Evolutionary conservation across 352 stramenopile genomes (phyloP), one percentile per base, ranked within the genome.

Genomic region (Phytophthora boehmeriae): DNA sequence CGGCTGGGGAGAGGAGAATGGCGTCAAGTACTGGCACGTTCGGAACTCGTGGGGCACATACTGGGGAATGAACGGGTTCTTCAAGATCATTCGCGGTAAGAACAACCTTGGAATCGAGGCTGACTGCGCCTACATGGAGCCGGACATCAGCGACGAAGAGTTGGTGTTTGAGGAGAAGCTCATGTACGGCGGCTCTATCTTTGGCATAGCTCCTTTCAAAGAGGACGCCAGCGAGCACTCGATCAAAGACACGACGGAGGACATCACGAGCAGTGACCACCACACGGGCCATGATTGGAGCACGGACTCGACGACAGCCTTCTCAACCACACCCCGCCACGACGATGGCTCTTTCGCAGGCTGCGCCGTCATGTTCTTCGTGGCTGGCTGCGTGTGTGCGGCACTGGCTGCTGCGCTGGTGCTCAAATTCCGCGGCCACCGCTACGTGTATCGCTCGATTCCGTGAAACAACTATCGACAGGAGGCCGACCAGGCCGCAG

Each of bases 51-150:
- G 97, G 94, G 96, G 96, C 35, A 93, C 76, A 11, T 93, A 92
- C 64, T 98, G 95, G 96, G 96, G 96, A 27, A 97, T 98, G 86
- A 97, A 98, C 55, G 97, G 96, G 32, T 99, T 96, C 66, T 98
- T 98, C 75, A 92, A 97, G 64, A 93, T 99, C 60, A 77, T 96
- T 27, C 83, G 89, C 13, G 95, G 95, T 25, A 89, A 82, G 20
- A 97, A 98, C 89, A 96, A 97, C 60, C 70, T 98, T 8, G 88
- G 83, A 4, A 96, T 98, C 27, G 93, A 98, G 48, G 80, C 74
- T 38, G 78, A 97, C 66, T 98, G 92, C 66, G 78, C 78, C 23
- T 98, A 86, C 66, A 80, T 95, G 58, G 79, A 96, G 35, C 93
- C 93, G 2, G 84, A 93, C 43, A 90, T 93, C 20, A 85, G 59